Evolutionary conservation across 352 stramenopile species (phyloP), one percentile per base, ranked within the genome.

Genomic region (Globisporangium perplexum): DNA sequence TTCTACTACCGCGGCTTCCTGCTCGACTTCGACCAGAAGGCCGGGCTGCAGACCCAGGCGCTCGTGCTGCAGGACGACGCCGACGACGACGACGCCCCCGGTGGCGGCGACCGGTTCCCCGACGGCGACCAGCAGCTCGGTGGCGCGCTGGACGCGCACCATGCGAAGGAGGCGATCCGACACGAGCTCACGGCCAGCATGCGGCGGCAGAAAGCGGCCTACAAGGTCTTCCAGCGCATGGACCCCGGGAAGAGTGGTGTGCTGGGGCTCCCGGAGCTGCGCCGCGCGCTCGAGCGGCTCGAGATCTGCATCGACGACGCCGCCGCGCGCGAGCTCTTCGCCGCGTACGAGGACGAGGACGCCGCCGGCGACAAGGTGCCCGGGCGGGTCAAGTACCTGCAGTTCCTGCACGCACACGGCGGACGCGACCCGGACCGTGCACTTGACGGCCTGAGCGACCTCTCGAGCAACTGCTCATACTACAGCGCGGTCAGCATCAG

Each of bases 381-480:
- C 8, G 70, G 77, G 0, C 63, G 66, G 12, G 57, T 88, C 24
- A 84, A 86, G 55, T 90, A 88, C 46, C 54, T 88, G 14, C 64
- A 88, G 54, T 33, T 87, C 7, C 57, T 90, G 8, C 75, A 88
- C 56, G 80, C 77, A 0, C 55, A 78, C 12, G 80, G 80, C 2
- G 80, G 80, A 0, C 70, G 74, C 35, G 80, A 90, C 45, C 77
- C 80, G 0, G 77, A 90, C 45, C 80, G 71, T 12, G 15, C 30
- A 24, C 47, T 88, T 46, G 77, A 80, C 20, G 68, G 57, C 7
- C 71, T 85, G 71, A 88, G 74, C 47, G 80, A 90, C 30, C 44
- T 88, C 3, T 87, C 77, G 2, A 88, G 77, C 60, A 78, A 88
- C 51, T 90, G 80, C 46, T 88, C 77, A 8, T 90, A 90, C 67